Base-by-base conservation (phyloP, 2,329 filamentous ascomycete species). In the Diaporthe ampelina region DNA sequence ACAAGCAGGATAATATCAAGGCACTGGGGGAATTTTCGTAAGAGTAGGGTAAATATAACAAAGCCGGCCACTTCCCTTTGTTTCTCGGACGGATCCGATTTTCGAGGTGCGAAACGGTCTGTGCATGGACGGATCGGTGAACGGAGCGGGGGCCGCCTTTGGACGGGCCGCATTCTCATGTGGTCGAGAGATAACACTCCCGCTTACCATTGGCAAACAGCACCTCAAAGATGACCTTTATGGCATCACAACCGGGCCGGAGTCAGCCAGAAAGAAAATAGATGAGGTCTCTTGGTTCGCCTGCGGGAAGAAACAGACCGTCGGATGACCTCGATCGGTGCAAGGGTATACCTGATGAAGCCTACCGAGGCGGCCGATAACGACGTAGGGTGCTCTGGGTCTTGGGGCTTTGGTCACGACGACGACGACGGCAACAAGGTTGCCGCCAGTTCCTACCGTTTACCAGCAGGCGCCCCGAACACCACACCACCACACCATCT, bases 1-100 rank as follows among this genome's bases (percentile, higher is more conserved):
- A 43, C 79, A 50, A 82, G 81, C 76, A 82, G 81, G 57, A 59
- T 75, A 52, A 52, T 24, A 11, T 26, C 77, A 45, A 67, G 58
- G 15, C 40, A 4, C 43, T 26, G 19, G 35, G 24, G 57, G 40
- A 7, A 45, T 24, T 13, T 8, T 40, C 40, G 19, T 35, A 54
- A 65, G 1, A 10, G 19, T 52, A 52, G 11, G 37, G 17, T 43
- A 43, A 43, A 43, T 17, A 17, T 0, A 8, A 37, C 24, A 35
- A 69, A 73, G 43, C 52, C 52, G 63, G 63, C 63, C 40, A 7
- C 15, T 32, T 54, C 37, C n/a, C n/a, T 40, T 19, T 68, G 19
- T 54, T 50, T 68, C 32, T 68, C 63, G 63, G 35, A 54, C 32
- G 32, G 29, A 17, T 68, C 48, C 63, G 63, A 68, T 40, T 52